Base-by-base conservation (phyloP, 2,329 filamentous ascomycete species). In the Epichloe sylvatica region DNA sequence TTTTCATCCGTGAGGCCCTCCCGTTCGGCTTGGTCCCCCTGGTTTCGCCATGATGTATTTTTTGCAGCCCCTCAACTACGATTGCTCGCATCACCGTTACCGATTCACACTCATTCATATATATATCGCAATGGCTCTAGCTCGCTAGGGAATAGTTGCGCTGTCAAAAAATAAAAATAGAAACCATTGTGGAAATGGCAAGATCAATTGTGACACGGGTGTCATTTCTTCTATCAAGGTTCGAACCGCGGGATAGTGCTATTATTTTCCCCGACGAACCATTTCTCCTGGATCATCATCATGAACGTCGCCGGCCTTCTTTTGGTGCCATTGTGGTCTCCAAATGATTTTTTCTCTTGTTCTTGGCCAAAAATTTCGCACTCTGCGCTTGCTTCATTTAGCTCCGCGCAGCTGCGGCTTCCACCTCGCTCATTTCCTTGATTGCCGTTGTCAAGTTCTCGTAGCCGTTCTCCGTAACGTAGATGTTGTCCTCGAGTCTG, bases 381-480 rank as follows among this genome's bases (percentile, higher is more conserved):
- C 7, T n/a, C 15, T n/a, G 7, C n/a, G 9, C 5, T 8, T 33
- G 15, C 25, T 45, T 7, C n/a, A 6, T 35, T 39, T 21, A 49
- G 9, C 7, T 39, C 38, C 21, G n/a, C 17, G 34, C 15, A 19
- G 42, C 49, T 17, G 46, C 49, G 13, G 65, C 63, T 57, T 85
- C 75, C 62, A 85, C 68, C 57, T 80, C 76, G 15, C 70, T 73
- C 3, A 81, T 72, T 50, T 84, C 81, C 64, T 88, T 89, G 5
- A 80, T 74, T 4, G 81, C 81, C 12, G 78, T 80, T 1, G 85
- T 90, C 55, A 90, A 62, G 62, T 90, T 90, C 60, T 86, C 78
- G 53, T 76, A 78, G 5, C 85, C 84, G 21, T 71, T 71, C 46
- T 77, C 72, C 0, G 84, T 89, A 53, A 90, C 80, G 25, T 88